Evolutionary conservation across 176 grass and related monocot species (phyloP), one percentile per base, ranked within the genome.

Genomic region (Carex cristatella): DNA sequence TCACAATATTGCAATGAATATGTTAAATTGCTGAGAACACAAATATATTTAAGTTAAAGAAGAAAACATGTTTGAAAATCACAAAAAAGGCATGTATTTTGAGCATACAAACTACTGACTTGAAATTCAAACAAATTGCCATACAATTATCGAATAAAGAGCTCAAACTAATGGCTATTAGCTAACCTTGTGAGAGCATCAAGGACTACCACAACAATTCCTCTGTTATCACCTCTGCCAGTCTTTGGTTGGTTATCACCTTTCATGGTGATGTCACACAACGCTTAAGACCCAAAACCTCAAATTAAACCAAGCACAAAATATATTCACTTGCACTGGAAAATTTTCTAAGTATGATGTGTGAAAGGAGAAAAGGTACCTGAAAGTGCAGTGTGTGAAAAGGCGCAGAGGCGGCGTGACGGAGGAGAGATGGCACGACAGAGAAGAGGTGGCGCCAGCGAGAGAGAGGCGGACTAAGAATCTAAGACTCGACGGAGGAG

Each of bases 201-300:
- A 10, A 99, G 89, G 48, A 99, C 96, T 12, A 99, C 93, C 40
- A 99, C 93, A 61, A 93, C 93, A 91, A 99, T 99, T 42, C 96
- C 96, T 51, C 96, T 88, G 89, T 99, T 99, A 87, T 99, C 96
- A 15, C 89, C 93, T 15, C 93, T 91, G 74, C 93, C 91, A 35
- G 89, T 88, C 87, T 99, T 99, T 49, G 91, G 85, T 85, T 95
- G 96, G 87, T 90, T 99, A 56, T 94, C 96, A 48, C 96, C 96
- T 83, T 95, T 98, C 85, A 94, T 93, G 14, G 93, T 92, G 69
- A 98, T 90, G 75, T 98, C 91, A 40, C 23, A 23, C 23, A 23
- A 23, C 23, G 23, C 23, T 23, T 23, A 23, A 23, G 23, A 23
- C 23, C 23, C 23, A 23, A 23, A 23, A 23, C 23, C 23, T 23